phyloP scores from a whole-genome alignment of 345 rosid genomes.

The Acer negundo region DNA sequence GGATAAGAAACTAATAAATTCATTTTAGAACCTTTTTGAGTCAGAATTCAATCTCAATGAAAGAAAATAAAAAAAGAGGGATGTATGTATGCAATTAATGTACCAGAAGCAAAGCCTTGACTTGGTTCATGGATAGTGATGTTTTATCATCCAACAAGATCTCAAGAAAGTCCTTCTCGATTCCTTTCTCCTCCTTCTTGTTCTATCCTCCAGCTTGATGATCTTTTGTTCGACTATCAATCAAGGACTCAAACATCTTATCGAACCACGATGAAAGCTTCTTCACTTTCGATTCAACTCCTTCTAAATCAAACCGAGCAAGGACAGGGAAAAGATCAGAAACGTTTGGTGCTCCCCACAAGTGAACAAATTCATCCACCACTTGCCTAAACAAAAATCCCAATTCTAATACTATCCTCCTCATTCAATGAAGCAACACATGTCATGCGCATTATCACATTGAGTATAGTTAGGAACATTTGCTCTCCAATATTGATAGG shows the following conservation, averaged over 20 bases:
- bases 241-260: constrained; percentile 21
- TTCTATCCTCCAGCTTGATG: constrained; percentile 20
- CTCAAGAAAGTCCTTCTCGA: constrained; percentile 34
- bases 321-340: constrained; percentile 53
- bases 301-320: constrained; percentile 57
- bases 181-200: neutral
- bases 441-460: constrained; percentile 45
- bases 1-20: too few species aligned
- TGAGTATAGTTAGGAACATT: constrained; percentile 36
- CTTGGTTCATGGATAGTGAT: constrained; percentile 6
- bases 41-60: too few species aligned
- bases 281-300: constrained; percentile 38
- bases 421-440: constrained; percentile 52
- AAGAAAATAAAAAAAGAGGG: neutral
- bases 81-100: too few species aligned
- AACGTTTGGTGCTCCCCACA: constrained; percentile 47
- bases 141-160: constrained; percentile 22
- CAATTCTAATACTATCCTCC: constrained; percentile 31
- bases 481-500: constrained; percentile 40
- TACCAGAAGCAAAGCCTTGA: constrained; percentile 24
- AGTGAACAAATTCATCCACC: constrained; percentile 25
- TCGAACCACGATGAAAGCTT: constrained; percentile 31
- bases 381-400: constrained; percentile 36
- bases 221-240: constrained; percentile 21
- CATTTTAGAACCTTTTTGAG: neutral